These are phyloP conservation scores for Glonium stellatum DNA, from an alignment of 495 filamentous ascomycete genomes.

Conservation along the genomic window DNA sequence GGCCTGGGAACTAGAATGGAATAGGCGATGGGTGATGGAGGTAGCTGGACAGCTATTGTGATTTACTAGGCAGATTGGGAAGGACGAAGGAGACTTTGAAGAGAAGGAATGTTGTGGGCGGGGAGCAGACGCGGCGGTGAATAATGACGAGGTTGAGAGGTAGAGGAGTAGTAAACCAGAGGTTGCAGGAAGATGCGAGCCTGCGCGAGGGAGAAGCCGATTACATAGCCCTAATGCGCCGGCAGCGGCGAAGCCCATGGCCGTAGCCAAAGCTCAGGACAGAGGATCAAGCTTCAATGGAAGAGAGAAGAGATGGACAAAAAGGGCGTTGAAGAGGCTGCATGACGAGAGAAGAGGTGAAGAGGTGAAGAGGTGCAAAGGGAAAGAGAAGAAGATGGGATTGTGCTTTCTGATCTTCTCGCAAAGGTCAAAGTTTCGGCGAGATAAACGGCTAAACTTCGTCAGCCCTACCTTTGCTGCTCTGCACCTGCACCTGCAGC, in stretches of 20 bases:
- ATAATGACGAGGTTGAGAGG: constrained; percentile 18
- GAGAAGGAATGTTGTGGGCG: constrained; percentile 1
- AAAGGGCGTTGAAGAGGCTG: constrained; percentile 2
- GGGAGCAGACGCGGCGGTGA: constrained; percentile 9
- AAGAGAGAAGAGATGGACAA: not conserved
- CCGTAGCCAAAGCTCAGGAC: constrained; percentile 13
- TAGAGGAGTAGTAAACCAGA: constrained; percentile 17
- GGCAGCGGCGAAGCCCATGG: constrained; percentile 21
- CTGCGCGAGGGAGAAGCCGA: constrained; percentile 7
- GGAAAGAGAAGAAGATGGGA: too few relatives aligned
- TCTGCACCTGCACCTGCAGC: not conserved
- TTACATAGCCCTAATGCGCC: constrained; percentile 11
- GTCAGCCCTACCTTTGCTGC: not conserved
- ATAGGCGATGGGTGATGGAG: constrained; percentile 9
- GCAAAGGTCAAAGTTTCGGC: not conserved
- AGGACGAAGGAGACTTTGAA: not conserved
- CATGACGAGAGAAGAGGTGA: not conserved
- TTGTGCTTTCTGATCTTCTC: too few relatives aligned
- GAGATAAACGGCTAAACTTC: not conserved
- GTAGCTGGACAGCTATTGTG: constrained; percentile 10
- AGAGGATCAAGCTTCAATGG: constrained; percentile 8
- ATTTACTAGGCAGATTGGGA: constrained; percentile 15
- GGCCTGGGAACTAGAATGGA: constrained; percentile 14
- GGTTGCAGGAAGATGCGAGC: constrained; percentile 8
- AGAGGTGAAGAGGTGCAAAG: not conserved